Evolutionary conservation across 2,329 filamentous ascomycete genomes (phyloP), one percentile per base, ranked within the genome.

Genomic region (Penicillium sp.): DNA sequence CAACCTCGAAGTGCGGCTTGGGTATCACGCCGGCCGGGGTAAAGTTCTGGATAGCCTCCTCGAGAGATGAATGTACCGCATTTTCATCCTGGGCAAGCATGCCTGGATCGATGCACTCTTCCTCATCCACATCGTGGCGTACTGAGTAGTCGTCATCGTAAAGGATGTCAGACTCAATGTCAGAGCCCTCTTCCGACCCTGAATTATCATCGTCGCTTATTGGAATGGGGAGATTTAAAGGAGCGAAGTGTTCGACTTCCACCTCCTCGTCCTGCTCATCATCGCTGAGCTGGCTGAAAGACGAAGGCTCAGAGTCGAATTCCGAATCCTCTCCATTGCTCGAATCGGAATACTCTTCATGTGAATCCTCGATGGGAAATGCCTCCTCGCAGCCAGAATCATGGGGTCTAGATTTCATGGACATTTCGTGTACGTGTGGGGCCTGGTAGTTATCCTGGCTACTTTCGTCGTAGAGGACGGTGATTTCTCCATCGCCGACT

Each of bases 101-200:
- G 5, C 48, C 52, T 11, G 58, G 54, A 30, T 60, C 51, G 16
- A 57, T 60, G 37, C 26, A 58, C 3, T 61, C 33, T 6, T 52
- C 55, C 38, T 59, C 51, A 37, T 61, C 51, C 35, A 53, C 58
- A 2, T 49, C 49, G 2, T 45, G 25, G 53, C 42, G 42, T 13
- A 46, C 42, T 10, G 28, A 4, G 5, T 53, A 49, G 3, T 30
- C 33, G 11, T 30, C 52, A 7, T 52, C 53, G 14, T 51, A 48
- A 8, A 59, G 42, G 35, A 30, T 28, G 38, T 26, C 51, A 40
- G 55, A 57, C 11, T 57, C 30, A 33, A n/a, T 13, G 13, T 51
- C 55, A 26, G 37, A 55, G 7, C 28, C 45, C 14, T 25, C 30
- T 11, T 52, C 57, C 13, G 19, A 48, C 10, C 33, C 45, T 16